phyloP scores from a whole-genome alignment of 352 stramenopile species.

The Elongisporangium anandrum region DNA sequence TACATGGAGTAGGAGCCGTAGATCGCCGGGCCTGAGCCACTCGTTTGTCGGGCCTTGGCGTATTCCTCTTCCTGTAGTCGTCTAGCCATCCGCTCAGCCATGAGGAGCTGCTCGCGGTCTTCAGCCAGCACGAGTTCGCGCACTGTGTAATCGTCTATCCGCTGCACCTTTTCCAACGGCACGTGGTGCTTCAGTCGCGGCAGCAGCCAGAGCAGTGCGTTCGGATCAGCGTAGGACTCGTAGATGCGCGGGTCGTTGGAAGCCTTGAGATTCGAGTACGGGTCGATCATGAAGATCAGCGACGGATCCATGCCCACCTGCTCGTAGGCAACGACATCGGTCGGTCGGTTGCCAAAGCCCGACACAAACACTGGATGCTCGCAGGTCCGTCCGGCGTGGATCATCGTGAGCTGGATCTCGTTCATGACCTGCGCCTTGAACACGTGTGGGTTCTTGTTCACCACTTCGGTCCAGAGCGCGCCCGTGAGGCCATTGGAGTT shows the following conservation, averaged over 20 bases:
- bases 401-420: slow-evolving; percentile 76
- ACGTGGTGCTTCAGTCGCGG: slow-evolving; percentile 81
- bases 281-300: slow-evolving; percentile 80
- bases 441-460: slow-evolving; percentile 82
- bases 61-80: slow-evolving; percentile 68
- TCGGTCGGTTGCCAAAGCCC: slow-evolving; percentile 83
- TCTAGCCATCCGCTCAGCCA: slow-evolving; percentile 57
- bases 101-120: slow-evolving; percentile 67
- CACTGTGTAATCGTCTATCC: slow-evolving; percentile 83
- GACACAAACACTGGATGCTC: slow-evolving; percentile 81
- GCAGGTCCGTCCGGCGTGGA: slow-evolving; percentile 62
- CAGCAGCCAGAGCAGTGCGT: slow-evolving; percentile 73
- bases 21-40: not conserved
- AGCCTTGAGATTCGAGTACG: slow-evolving; percentile 72
- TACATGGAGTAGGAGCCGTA: not conserved
- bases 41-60: slow-evolving; percentile 3
- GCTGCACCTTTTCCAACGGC: slow-evolving; percentile 65
- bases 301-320: slow-evolving; percentile 65
- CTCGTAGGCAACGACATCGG: slow-evolving; percentile 75
- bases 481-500: slow-evolving; percentile 78
- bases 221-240: slow-evolving; percentile 79
- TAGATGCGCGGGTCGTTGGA: slow-evolving; percentile 59
- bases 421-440: slow-evolving; percentile 84
- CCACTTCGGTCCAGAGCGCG: slow-evolving; percentile 76
- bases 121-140: slow-evolving; percentile 72